Evolutionary conservation across 1,284 basidiomycete species (phyloP).

Genomic region (Rhodotorula sp.): DNA sequence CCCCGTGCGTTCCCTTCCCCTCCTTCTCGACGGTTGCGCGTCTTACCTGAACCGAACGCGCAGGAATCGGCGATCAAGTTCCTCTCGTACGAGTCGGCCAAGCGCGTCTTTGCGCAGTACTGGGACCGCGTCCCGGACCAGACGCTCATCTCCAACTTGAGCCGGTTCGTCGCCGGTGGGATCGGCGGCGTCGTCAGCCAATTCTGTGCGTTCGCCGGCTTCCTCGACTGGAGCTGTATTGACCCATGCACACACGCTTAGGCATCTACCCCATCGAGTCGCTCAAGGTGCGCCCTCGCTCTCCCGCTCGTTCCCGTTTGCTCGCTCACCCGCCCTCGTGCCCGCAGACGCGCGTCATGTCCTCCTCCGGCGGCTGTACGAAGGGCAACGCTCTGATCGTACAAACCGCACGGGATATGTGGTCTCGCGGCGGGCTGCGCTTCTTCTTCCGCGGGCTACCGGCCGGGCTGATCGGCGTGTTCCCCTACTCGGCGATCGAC

Average conservation of each 20-base stretch:
- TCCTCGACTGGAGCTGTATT: background rate
- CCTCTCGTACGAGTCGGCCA: constrained; percentile 90
- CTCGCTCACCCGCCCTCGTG: constrained; percentile 60
- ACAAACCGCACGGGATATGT: constrained; percentile 68
- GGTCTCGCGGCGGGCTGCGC: constrained; percentile 70
- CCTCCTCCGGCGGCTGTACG: constrained; percentile 35
- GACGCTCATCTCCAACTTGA: constrained; percentile 84
- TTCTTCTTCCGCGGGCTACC: constrained; percentile 90
- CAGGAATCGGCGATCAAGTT: constrained; percentile 97
- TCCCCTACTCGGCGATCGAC: constrained; percentile 53
- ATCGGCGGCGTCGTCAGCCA: constrained; percentile 94
- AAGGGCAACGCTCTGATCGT: constrained; percentile 49
- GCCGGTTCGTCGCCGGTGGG: constrained; percentile 92
- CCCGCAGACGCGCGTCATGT: constrained; percentile 59
- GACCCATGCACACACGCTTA: constrained; percentile 46
- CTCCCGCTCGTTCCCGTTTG: background rate
- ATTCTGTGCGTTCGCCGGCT: constrained; percentile 56
- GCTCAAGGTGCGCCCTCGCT: constrained; percentile 60
- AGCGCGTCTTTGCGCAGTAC: constrained; percentile 89
- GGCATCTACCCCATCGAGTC: constrained; percentile 89
- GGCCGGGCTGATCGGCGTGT: constrained; percentile 57
- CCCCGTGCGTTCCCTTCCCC: constrained; percentile 56
- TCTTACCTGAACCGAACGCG: background rate
- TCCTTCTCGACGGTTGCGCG: background rate
- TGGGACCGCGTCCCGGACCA: constrained; percentile 88